Conservation (phyloP, 495 filamentous ascomycete genomes). For the Aspergillus sclerotioniger region DNA sequence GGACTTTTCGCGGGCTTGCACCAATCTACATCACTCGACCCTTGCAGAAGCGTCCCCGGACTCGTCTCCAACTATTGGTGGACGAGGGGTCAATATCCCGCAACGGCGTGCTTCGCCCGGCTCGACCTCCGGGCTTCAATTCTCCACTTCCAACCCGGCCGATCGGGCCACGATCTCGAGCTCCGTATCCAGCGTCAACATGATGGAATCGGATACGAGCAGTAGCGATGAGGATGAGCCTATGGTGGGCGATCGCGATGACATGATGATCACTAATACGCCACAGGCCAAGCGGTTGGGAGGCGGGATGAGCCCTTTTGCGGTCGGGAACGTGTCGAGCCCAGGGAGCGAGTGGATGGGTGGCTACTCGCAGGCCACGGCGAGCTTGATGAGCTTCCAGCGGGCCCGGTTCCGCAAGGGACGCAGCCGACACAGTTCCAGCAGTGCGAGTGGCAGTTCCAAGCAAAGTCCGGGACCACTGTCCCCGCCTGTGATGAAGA, state of each 20-base stretch:
- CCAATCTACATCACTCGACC: slow-evolving; percentile 93
- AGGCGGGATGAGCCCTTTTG: slow-evolving; percentile 47
- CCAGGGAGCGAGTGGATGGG: slow-evolving; percentile 59
- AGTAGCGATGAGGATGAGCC: slow-evolving; percentile 70
- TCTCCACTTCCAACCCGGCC: slow-evolving; percentile 44
- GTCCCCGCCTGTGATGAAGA: slow-evolving; percentile 63
- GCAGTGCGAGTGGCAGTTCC: slow-evolving; percentile 67
- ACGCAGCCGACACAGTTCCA: slow-evolving; percentile 63
- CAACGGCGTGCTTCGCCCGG: slow-evolving; percentile 51
- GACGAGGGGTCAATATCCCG: slow-evolving; percentile 78
- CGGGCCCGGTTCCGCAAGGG: slow-evolving; percentile 57
- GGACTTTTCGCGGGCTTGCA: slow-evolving; percentile 91
- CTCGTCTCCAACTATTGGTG: slow-evolving; percentile 83
- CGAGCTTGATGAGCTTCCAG: slow-evolving; percentile 74
- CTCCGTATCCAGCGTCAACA: slow-evolving; percentile 79
- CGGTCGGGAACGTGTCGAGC: slow-evolving; percentile 40
- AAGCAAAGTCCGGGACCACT: slow-evolving; percentile 63
- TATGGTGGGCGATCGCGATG: slow-evolving; percentile 79
- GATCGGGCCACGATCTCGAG: slow-evolving; percentile 76
- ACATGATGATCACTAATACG: slow-evolving; percentile 61
- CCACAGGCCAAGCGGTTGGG: slow-evolving; percentile 45
- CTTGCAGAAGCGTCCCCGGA: slow-evolving; percentile 90
- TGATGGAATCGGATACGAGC: slow-evolving; percentile 75
- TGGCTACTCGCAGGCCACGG: slow-evolving; percentile 62
- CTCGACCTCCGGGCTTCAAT: slow-evolving; percentile 38